phyloP scores from a whole-genome alignment of 148 eudicot species.

The Rhododendron henanense region DNA sequence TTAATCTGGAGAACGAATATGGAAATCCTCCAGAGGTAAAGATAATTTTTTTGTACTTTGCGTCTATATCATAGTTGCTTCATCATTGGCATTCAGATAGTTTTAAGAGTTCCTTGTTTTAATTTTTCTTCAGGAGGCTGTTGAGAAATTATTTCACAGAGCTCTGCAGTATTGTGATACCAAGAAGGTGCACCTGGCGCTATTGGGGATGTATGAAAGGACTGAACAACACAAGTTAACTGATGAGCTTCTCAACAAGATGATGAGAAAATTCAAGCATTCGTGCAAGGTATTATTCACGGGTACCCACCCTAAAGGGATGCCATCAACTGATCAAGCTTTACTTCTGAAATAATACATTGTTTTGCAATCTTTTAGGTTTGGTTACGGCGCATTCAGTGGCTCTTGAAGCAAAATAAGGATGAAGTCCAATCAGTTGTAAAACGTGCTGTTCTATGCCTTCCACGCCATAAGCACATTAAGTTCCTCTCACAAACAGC shows the following conservation, averaged over 20 bases:
- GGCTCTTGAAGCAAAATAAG: constrained; percentile 51
- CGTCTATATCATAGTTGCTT: neutral
- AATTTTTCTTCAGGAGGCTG: constrained; percentile 61
- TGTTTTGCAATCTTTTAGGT: constrained; percentile 36
- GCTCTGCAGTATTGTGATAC: constrained; percentile 92
- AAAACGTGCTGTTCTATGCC: constrained; percentile 70
- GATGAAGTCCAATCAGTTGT: constrained; percentile 56
- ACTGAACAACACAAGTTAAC: constrained; percentile 73
- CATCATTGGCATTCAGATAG: neutral
- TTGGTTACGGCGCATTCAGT: constrained; percentile 77
- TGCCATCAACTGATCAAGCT: neutral
- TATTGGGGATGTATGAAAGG: constrained; percentile 78
- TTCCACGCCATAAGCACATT: constrained; percentile 74
- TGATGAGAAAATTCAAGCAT: constrained; percentile 78
- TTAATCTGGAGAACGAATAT: constrained; percentile 82
- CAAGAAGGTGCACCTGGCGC: constrained; percentile 71
- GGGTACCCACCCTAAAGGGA: neutral
- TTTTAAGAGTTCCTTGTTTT: neutral
- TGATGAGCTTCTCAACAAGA: constrained; percentile 76
- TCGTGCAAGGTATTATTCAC: constrained; percentile 68
- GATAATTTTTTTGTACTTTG: neutral
- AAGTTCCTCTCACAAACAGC: constrained; percentile 72
- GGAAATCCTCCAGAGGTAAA: constrained; percentile 81
- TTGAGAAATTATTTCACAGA: constrained; percentile 61
- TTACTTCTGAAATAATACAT: neutral